Conservation (phyloP, 2,329 filamentous ascomycete genomes). For the Acarospora socialis region DNA sequence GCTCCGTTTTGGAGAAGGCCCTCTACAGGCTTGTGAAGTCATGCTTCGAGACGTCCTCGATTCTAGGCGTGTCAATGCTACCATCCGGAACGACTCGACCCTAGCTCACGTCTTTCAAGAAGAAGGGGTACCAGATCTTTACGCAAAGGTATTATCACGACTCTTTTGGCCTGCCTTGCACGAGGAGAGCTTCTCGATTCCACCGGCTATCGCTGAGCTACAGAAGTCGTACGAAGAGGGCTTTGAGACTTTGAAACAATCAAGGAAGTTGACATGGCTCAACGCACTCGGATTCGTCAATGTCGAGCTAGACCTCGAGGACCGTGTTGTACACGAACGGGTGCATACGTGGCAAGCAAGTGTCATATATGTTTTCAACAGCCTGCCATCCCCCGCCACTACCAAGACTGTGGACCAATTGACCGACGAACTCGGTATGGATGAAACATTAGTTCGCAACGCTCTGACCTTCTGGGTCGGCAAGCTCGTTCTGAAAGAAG, state of each 20-base stretch:
- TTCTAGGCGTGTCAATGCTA: constrained; percentile 57
- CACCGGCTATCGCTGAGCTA: constrained; percentile 33
- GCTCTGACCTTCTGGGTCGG: constrained; percentile 50
- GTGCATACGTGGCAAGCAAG: constrained; percentile 78
- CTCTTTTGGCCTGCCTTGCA: constrained; percentile 85
- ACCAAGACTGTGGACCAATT: constrained; percentile 31
- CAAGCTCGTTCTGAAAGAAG: constrained; percentile 36
- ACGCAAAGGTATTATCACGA: constrained; percentile 76
- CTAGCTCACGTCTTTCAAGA: constrained; percentile 24
- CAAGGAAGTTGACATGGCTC: constrained; percentile 79
- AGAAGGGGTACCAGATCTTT: constrained; percentile 36
- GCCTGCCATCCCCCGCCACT: constrained; percentile 26
- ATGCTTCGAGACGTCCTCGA: constrained; percentile 92
- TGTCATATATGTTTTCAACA: constrained; percentile 71
- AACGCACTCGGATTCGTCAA: constrained; percentile 66
- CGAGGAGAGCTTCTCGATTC: constrained; percentile 33
- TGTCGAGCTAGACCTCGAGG: constrained; percentile 69
- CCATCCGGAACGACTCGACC: constrained; percentile 43
- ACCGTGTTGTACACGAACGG: constrained; percentile 55
- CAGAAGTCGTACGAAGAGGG: constrained; percentile 59
- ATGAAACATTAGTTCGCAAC: constrained; percentile 40
- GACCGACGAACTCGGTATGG: constrained; percentile 38
- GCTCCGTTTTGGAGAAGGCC: constrained; percentile 69
- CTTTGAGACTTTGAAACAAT: constrained; percentile 68
- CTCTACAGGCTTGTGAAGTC: constrained; percentile 86